These are phyloP conservation scores for Breviolum minutum DNA, from an alignment of 73 alveolate genomes.

Conservation along the genomic window DNA sequence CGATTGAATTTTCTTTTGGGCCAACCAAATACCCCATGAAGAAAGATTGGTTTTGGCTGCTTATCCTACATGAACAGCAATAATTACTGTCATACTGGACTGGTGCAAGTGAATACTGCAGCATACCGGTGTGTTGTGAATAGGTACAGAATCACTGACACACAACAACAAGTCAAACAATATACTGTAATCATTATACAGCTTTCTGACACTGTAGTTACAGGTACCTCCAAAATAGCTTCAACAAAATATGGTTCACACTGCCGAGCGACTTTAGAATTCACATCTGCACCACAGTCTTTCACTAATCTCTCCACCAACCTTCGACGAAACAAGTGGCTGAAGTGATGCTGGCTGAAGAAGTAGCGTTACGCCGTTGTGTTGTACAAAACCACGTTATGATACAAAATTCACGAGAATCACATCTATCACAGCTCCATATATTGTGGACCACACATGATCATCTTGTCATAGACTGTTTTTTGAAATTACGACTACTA, in stretches of 20 bases:
- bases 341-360: neutral
- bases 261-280: conserved; percentile 45
- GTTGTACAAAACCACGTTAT: no score
- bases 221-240: neutral
- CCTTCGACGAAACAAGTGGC: neutral
- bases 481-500: neutral
- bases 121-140: no score
- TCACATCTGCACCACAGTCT: conserved; percentile 69
- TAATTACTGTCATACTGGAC: no score
- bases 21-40: neutral
- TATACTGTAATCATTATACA: neutral
- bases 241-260: no score
- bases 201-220: neutral
- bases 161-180: neutral
- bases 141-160: neutral
- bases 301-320: conserved; percentile 34
- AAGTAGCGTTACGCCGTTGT: no score
- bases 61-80: no score
- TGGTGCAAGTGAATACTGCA: no score
- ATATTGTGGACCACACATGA: no score
- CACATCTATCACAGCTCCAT: no score
- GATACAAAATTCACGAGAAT: no score
- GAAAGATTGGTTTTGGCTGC: no score
- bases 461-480: neutral
- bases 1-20: neutral